These are phyloP conservation scores for Kondoa subrosea DNA, from an alignment of 768 basidiomycete species.

Conservation along the genomic window DNA sequence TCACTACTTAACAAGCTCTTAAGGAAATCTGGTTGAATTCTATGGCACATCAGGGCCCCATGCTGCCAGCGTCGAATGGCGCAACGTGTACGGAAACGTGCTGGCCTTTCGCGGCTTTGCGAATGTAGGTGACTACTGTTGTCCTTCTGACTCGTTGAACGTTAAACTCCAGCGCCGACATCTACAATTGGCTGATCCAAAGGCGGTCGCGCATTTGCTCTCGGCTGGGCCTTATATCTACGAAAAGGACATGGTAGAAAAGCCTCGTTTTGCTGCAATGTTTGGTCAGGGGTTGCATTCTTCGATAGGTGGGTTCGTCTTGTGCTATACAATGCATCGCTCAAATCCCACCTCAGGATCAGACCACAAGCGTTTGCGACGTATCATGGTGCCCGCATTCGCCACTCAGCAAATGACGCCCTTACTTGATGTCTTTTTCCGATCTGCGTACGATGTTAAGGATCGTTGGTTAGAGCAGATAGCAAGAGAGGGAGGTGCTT, in stretches of 20 bases:
- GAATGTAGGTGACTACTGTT: background rate
- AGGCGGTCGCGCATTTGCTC: background rate
- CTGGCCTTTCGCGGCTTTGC: background rate
- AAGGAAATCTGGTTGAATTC: slow-evolving; percentile 1
- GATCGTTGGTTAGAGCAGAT: slow-evolving; percentile 1
- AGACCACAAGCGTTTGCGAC: background rate
- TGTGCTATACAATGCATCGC: too few species aligned
- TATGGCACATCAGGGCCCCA: background rate
- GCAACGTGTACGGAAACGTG: background rate
- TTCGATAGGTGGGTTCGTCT: too few species aligned
- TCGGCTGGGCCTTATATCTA: background rate
- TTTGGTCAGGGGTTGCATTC: slow-evolving; percentile 4
- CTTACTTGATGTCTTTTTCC: background rate
- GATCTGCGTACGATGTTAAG: background rate
- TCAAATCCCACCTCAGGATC: too few species aligned
- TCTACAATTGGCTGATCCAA: background rate
- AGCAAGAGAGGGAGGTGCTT: background rate
- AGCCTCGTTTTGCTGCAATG: slow-evolving; percentile 1
- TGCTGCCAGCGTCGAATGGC: background rate
- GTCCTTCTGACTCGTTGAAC: too few species aligned
- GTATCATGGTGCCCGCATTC: slow-evolving; percentile 5
- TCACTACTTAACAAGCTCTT: too few species aligned
- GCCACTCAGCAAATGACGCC: slow-evolving; percentile 3
- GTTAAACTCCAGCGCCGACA: background rate
- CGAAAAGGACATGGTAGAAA: slow-evolving; percentile 2